Conservation (phyloP, 305 asterid genomes). For the Ruellia speciosa region DNA sequence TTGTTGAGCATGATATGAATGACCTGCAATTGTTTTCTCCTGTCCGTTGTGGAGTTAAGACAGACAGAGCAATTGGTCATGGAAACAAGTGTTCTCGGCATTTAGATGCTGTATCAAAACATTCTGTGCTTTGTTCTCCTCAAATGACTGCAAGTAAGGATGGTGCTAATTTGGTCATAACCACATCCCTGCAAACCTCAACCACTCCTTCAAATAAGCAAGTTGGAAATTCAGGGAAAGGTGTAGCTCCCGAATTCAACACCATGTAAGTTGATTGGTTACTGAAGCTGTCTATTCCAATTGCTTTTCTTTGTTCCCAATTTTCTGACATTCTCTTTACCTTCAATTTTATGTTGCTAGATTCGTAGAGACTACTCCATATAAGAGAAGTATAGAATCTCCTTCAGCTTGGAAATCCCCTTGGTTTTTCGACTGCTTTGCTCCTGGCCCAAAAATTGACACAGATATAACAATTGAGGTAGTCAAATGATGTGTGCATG, state of each 20-base stretch:
- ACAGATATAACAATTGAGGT: constrained; percentile 14
- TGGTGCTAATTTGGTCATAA: constrained; percentile 40
- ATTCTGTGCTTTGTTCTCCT: constrained; percentile 10
- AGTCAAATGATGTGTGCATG: neutral
- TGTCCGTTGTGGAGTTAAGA: constrained; percentile 44
- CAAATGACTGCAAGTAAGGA: constrained; percentile 34
- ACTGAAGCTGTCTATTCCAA: constrained; percentile 12
- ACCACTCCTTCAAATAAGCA: constrained; percentile 40
- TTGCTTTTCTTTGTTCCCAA: neutral
- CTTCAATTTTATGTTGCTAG: constrained; percentile 12
- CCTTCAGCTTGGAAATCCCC: constrained; percentile 17
- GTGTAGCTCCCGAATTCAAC: constrained; percentile 39
- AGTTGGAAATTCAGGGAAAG: constrained; percentile 47
- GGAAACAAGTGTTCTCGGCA: constrained; percentile 25
- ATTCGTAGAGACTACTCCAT: constrained; percentile 9
- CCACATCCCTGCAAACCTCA: constrained; percentile 27
- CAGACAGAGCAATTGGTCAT: constrained; percentile 30
- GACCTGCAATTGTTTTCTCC: constrained; percentile 56
- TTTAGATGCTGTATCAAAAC: constrained; percentile 4
- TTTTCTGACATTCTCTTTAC: constrained; percentile 15
- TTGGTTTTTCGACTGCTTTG: constrained; percentile 10
- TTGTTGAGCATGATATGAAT: constrained; percentile 51
- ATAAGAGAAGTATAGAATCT: constrained; percentile 10
- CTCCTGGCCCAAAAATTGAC: constrained; percentile 50
- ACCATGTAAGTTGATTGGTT: constrained; percentile 51